These are phyloP conservation scores for Botrytis elliptica DNA, from an alignment of 2,329 filamentous ascomycete genomes.

Conservation along the genomic window DNA sequence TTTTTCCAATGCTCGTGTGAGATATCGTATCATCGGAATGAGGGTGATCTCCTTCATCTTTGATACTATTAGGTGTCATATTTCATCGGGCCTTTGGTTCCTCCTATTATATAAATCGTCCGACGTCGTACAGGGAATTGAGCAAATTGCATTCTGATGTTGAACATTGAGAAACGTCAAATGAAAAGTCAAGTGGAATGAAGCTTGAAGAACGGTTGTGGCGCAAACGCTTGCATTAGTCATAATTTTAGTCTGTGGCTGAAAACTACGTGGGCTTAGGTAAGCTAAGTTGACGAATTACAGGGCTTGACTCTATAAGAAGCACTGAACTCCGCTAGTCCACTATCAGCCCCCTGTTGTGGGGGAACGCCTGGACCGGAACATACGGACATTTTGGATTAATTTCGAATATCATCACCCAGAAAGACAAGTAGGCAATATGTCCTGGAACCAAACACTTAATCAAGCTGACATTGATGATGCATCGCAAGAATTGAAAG, in stretches of 20 bases:
- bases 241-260: neutral
- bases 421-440: neutral
- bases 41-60: slow-evolving; percentile 16
- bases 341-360: slow-evolving; percentile 1
- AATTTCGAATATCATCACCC: neutral
- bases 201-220: neutral
- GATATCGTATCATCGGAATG: slow-evolving; percentile 16
- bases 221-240: slow-evolving; percentile 1
- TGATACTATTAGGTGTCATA: slow-evolving; percentile 4
- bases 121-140: neutral
- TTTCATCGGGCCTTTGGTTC: neutral
- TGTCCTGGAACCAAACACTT: neutral
- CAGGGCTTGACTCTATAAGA: neutral
- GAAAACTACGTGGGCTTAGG: neutral
- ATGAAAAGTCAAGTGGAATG: neutral
- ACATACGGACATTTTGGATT: neutral
- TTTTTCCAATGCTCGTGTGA: slow-evolving; percentile 8
- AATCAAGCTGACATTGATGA: neutral
- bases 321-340: neutral
- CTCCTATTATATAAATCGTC: neutral
- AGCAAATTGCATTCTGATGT: slow-evolving; percentile 1
- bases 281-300: neutral
- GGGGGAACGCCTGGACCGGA: neutral
- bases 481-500: neutral
- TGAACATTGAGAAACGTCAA: neutral